Conservation (phyloP, 495 filamentous ascomycete genomes). For the Chaetomium tenue region DNA sequence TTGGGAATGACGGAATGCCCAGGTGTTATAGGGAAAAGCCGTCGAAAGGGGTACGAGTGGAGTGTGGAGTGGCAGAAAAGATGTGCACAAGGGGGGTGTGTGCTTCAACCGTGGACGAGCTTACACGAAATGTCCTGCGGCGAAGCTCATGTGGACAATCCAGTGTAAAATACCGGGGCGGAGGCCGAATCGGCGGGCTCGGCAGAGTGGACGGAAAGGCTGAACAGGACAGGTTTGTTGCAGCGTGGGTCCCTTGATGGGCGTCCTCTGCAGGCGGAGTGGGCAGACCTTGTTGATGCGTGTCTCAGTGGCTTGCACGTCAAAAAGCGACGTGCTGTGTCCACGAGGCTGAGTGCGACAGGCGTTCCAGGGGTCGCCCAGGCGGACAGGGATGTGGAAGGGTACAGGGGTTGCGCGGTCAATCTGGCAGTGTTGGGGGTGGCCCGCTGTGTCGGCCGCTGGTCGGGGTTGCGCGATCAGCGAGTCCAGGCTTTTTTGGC, state of each 20-base stretch:
- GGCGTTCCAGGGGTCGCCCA: constrained; percentile 34
- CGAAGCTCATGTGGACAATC: constrained; percentile 27
- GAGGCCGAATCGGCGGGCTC: constrained; percentile 27
- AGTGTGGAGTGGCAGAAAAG: constrained; percentile 12
- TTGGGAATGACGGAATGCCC: constrained; percentile 25
- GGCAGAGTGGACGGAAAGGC: constrained; percentile 24
- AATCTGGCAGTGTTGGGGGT: constrained; percentile 24
- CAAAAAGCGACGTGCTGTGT: constrained; percentile 36
- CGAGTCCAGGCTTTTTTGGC: constrained; percentile 31
- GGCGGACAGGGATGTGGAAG: constrained; percentile 36
- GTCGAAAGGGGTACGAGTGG: background rate
- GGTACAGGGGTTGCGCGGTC: constrained; percentile 18
- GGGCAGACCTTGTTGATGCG: constrained; percentile 29
- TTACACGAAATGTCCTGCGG: constrained; percentile 30
- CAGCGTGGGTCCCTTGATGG: constrained; percentile 28
- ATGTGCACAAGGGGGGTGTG: constrained; percentile 22
- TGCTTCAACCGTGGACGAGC: constrained; percentile 19
- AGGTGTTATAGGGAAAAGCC: constrained; percentile 20
- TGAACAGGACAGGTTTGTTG: constrained; percentile 28
- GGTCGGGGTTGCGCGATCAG: constrained; percentile 32
- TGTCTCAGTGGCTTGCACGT: constrained; percentile 36
- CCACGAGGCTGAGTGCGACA: constrained; percentile 38
- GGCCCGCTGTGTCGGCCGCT: constrained; percentile 34
- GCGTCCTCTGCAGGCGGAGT: constrained; percentile 28
- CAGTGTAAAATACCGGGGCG: constrained; percentile 19